Evolutionary conservation across 495 filamentous ascomycete genomes (phyloP).

Genomic region (Trichoderma asperelloides): DNA sequence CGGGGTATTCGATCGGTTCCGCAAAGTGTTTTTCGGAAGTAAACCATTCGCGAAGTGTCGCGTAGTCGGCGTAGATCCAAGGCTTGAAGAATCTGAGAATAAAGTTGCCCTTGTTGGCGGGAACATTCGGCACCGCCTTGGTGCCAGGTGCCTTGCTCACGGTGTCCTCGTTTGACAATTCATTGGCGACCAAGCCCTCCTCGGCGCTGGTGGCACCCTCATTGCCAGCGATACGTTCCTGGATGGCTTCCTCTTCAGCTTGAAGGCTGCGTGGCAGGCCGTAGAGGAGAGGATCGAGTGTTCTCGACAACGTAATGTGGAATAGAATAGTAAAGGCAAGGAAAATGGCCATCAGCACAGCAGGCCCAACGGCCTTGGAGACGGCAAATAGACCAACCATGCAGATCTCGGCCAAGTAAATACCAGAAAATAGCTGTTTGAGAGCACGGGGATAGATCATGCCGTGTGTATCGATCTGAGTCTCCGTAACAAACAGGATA

Average conservation of each 20-base stretch:
- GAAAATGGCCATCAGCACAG: constrained; percentile 76
- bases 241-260: constrained; percentile 49
- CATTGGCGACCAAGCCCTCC: constrained; percentile 22
- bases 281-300: constrained; percentile 70
- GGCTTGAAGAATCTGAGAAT: constrained; percentile 69
- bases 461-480: constrained; percentile 82
- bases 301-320: constrained; percentile 70
- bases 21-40: constrained; percentile 38
- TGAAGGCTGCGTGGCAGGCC: constrained; percentile 62
- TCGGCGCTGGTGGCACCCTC: constrained; percentile 12
- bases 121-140: constrained; percentile 1
- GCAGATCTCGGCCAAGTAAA: constrained; percentile 78
- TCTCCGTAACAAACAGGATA: constrained; percentile 81
- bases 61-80: constrained; percentile 66
- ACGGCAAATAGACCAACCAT: constrained; percentile 87
- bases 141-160: constrained; percentile 16
- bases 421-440: constrained; percentile 81
- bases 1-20: constrained; percentile 39
- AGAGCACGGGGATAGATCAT: constrained; percentile 80
- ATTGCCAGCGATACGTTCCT: not conserved
- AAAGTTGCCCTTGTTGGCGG: constrained; percentile 32
- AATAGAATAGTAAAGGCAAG: constrained; percentile 73
- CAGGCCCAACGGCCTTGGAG: constrained; percentile 58
- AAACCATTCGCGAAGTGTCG: constrained; percentile 60
- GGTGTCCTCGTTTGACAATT: constrained; percentile 18